phyloP scores from a whole-genome alignment of 2,329 filamentous ascomycete species.

The Arachnomyces sp. region DNA sequence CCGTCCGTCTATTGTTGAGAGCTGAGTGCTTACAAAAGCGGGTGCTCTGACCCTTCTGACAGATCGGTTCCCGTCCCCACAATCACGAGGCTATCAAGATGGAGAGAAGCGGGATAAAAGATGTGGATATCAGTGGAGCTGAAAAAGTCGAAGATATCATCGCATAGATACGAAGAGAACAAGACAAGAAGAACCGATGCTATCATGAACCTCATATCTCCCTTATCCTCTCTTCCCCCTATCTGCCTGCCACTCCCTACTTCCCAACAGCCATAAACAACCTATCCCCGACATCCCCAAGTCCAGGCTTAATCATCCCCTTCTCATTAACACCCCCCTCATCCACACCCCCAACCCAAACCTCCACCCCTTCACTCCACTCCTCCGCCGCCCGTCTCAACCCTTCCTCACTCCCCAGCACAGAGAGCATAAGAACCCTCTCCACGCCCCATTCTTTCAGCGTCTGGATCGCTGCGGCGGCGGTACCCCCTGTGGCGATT shows the following conservation, averaged over 20 bases:
- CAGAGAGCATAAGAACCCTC: constrained; percentile 64
- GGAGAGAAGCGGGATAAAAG: too few species aligned
- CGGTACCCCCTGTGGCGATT: constrained; percentile 87
- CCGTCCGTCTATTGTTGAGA: too few species aligned
- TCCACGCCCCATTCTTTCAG: constrained; percentile 86
- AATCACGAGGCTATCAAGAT: too few species aligned
- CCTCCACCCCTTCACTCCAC: constrained; percentile 52
- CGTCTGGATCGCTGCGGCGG: constrained; percentile 80
- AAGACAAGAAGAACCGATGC: too few species aligned
- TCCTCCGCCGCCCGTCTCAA: constrained; percentile 61
- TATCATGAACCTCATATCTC: too few species aligned
- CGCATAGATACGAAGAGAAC: too few species aligned
- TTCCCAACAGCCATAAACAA: constrained; percentile 86
- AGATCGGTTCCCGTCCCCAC: too few species aligned
- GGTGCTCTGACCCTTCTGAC: too few species aligned
- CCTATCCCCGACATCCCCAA: constrained; percentile 86
- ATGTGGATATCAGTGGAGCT: too few species aligned
- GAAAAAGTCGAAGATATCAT: too few species aligned
- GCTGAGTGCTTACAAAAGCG: too few species aligned
- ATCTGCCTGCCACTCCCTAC: constrained; percentile 32
- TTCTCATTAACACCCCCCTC: constrained; percentile 55
- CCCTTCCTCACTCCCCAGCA: constrained; percentile 67
- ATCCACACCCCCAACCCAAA: constrained; percentile 80
- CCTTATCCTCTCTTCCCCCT: too few species aligned
- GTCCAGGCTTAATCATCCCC: constrained; percentile 83